phyloP scores from a whole-genome alignment of 352 stramenopile species.

The Bremia lactucae region DNA sequence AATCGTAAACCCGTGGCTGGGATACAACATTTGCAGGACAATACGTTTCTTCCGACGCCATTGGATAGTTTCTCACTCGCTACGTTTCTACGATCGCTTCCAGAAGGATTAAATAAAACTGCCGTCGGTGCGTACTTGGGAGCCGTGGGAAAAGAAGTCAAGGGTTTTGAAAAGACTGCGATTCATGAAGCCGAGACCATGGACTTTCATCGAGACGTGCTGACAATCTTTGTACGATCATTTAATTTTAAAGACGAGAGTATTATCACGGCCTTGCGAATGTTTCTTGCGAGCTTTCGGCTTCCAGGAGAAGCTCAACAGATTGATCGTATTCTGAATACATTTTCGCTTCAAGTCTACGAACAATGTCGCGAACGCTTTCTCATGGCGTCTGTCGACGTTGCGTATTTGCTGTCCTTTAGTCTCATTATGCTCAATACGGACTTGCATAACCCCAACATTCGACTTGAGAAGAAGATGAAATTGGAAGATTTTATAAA shows the following conservation, averaged over 20 bases:
- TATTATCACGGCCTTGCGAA: constrained; percentile 61
- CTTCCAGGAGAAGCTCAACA: constrained; percentile 80
- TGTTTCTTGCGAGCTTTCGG: constrained; percentile 80
- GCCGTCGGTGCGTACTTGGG: constrained; percentile 80
- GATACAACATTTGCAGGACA: constrained; percentile 76
- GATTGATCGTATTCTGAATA: constrained; percentile 83
- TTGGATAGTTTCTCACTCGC: constrained; percentile 77
- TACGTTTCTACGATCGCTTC: constrained; percentile 70
- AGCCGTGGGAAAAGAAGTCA: constrained; percentile 69
- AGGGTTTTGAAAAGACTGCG: constrained; percentile 56
- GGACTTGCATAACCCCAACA: constrained; percentile 82
- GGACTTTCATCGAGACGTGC: constrained; percentile 74
- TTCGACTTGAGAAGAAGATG: constrained; percentile 81
- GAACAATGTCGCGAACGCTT: constrained; percentile 76
- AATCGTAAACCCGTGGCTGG: constrained; percentile 89
- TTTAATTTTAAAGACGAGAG: constrained; percentile 77
- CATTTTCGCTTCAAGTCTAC: constrained; percentile 79
- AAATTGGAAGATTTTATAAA: constrained; percentile 78
- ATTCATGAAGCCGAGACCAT: constrained; percentile 77
- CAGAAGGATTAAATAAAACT: constrained; percentile 75
- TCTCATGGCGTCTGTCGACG: constrained; percentile 78
- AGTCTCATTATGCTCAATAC: constrained; percentile 87
- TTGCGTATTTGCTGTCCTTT: constrained; percentile 86
- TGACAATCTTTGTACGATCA: constrained; percentile 57
- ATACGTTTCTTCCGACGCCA: constrained; percentile 65